Base-by-base conservation (phyloP, 345 rosid genomes). In the Citropsis articulata region DNA sequence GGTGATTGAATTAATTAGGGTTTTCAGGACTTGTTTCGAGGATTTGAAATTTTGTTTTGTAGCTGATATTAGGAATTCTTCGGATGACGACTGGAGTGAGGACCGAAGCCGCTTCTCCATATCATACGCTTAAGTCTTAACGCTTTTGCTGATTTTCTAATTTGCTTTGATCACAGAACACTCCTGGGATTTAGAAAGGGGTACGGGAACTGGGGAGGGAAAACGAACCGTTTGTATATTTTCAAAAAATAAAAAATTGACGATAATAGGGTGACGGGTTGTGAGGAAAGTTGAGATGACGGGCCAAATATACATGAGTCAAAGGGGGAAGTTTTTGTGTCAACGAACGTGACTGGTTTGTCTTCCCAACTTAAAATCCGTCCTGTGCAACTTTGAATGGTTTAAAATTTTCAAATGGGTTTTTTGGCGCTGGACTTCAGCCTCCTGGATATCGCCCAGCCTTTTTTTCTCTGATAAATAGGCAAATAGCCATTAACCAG, bases 31-130 rank as follows among this genome's bases (percentile, higher is more conserved):
- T n/a, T 91, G 70, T 77, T 93, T 95, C 2, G 93, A 80, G 71
- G 94, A 83, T 83, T 91, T 93, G 28, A 90, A 81, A 77, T 74
- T 73, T 72, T 80, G 84, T 28, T 80, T 86, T 9, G 80, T 67
- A 79, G 90, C 92, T 61, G 87, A 61, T 64, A 90, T 81, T 72
- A 93, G 82, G 87, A 93, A 92, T 28, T 92, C 97, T 5, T 89
- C 89, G 16, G 97, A 89, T 3, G 97, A 89, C 72, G 93, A 89
- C 59, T 82, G 83, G 66, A 93, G 94, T 61, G 90, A 84, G 1
- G 94, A 87, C 7, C 97, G 90, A 27, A 91, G 94, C 38, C 89
- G 83, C 86, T 91, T 94, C 90, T 92, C 95, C 97, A 92, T 90
- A 12, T 45, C 50, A 3, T 45, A 45, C 18, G 18, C 5, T 45